These are phyloP conservation scores for Globisporangium abappressorium DNA, from an alignment of 352 stramenopile genomes.

Conservation along the genomic window DNA sequence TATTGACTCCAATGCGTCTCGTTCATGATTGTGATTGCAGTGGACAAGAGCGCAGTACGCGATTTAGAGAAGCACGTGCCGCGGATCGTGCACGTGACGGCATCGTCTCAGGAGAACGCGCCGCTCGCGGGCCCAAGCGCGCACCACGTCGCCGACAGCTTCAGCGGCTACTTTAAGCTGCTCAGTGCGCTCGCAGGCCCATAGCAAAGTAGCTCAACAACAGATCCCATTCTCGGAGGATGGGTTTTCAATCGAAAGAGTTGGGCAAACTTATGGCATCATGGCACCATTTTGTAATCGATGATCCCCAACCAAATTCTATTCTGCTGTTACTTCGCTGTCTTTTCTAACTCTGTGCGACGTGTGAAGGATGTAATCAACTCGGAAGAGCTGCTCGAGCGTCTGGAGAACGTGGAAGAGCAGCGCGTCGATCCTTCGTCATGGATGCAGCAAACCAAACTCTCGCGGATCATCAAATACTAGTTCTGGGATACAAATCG, in stretches of 20 bases:
- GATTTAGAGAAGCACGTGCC: conserved; percentile 79
- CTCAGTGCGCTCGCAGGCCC: conserved; percentile 27
- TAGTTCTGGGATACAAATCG: conserved; percentile 38
- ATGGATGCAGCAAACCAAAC: conserved; percentile 51
- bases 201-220: not conserved
- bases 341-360: conserved; percentile 10
- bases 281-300: not conserved
- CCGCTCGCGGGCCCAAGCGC: conserved; percentile 24
- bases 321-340: conserved; percentile 12
- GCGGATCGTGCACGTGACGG: conserved; percentile 61
- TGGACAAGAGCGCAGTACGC: conserved; percentile 47
- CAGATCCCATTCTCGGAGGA: not conserved
- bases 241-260: not conserved
- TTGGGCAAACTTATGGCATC: not conserved
- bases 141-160: conserved; percentile 66
- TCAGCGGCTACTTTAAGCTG: conserved; percentile 66
- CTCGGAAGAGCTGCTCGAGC: conserved; percentile 53
- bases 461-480: conserved; percentile 31
- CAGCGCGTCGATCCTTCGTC: conserved; percentile 41
- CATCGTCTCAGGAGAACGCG: conserved; percentile 23
- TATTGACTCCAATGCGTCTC: conserved; percentile 8
- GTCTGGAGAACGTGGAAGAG: conserved; percentile 45
- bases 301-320: not conserved
- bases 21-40: conserved; percentile 20
- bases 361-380: conserved; percentile 39